Conservation (phyloP, 352 stramenopile species). For the Phytopythium boreale region DNA sequence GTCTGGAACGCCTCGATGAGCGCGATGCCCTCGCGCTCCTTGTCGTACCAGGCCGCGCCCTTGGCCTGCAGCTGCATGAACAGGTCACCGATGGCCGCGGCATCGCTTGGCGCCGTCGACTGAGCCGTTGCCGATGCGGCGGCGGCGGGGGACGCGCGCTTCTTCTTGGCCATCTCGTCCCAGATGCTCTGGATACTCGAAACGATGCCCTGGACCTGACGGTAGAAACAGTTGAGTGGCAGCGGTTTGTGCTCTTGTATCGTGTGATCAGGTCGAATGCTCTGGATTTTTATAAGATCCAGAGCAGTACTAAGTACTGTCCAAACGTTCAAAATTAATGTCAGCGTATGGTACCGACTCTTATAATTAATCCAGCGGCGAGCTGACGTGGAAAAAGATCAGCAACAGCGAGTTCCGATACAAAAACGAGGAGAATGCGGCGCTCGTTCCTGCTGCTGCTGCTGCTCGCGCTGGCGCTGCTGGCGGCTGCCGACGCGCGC, state of each 20-base stretch:
- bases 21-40: constrained; percentile 62
- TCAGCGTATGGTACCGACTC: too few species aligned
- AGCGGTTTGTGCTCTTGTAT: neutral
- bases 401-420: neutral
- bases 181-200: neutral
- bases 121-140: constrained; percentile 6
- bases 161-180: constrained; percentile 39
- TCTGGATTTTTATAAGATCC: neutral
- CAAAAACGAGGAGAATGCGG: neutral
- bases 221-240: neutral
- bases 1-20: constrained; percentile 69
- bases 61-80: constrained; percentile 50
- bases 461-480: constrained; percentile 23
- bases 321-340: too few species aligned
- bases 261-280: neutral
- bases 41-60: constrained; percentile 45
- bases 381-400: constrained; percentile 2
- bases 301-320: too few species aligned
- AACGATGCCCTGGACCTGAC: neutral
- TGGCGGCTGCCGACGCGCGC: neutral
- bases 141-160: constrained; percentile 10
- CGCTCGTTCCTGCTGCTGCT: constrained; percentile 9
- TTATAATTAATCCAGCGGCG: too few species aligned
- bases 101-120: neutral
- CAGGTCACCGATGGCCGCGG: constrained; percentile 2